A percentile compares a stretch with the other conserved stretches of the same genome.
phyloP scores from a whole-genome alignment of 176 grass and related monocot genomes.

The Cocos nucifera region DNA sequence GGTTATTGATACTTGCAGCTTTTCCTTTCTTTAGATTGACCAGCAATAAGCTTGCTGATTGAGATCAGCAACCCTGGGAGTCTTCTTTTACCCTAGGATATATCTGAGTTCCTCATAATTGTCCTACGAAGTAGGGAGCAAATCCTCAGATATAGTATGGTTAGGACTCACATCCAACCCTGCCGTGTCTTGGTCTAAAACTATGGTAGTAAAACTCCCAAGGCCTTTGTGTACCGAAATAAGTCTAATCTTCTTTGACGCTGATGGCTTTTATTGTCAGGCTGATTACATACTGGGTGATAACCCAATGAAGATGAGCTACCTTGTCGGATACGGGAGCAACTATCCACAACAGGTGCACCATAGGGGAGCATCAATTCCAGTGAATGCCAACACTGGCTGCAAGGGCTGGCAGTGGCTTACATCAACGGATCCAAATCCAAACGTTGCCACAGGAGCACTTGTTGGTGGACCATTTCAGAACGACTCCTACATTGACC shows the following conservation, averaged over 20 bases:
- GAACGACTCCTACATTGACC: conserved; percentile 53
- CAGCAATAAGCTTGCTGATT: too few species aligned
- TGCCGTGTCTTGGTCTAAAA: too few species aligned
- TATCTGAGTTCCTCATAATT: too few species aligned
- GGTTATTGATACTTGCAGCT: conserved; percentile 14
- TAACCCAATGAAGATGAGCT: conserved; percentile 75
- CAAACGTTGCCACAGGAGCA: conserved; percentile 55
- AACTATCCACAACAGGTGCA: conserved; percentile 51
- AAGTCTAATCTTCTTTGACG: not conserved
- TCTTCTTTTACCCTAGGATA: too few species aligned
- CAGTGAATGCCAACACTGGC: conserved; percentile 30
- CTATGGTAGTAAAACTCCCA: too few species aligned
- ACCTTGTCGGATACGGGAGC: conserved; percentile 67
- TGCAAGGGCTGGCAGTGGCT: conserved; percentile 64
- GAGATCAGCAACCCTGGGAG: too few species aligned
- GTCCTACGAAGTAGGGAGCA: too few species aligned
- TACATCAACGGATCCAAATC: conserved; percentile 26
- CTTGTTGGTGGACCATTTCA: conserved; percentile 61
- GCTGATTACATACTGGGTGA: conserved; percentile 61
- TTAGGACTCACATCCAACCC: too few species aligned
- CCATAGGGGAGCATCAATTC: conserved; percentile 78
- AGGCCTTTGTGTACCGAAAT: too few species aligned
- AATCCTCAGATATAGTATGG: too few species aligned
- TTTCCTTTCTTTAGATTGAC: too few species aligned
- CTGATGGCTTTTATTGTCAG: not conserved